Evolutionary conservation across 768 basidiomycete genomes (phyloP).

Genomic region (Gelatoporia subvermispora): DNA sequence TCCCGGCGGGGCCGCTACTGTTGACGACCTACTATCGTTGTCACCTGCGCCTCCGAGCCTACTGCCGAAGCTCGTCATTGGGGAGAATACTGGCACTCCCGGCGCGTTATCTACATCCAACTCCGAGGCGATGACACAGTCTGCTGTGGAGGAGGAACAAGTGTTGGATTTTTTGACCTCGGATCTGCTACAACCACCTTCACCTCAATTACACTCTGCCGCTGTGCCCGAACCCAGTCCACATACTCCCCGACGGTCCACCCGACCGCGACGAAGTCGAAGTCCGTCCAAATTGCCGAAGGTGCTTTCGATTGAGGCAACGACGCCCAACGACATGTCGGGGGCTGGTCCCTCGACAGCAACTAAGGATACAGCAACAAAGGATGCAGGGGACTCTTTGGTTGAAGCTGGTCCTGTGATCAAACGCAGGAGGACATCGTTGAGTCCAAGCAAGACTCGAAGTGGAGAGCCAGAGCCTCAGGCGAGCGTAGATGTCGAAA

Average conservation of each 20-base stretch:
- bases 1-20: background rate
- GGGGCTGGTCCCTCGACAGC: no score
- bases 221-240: background rate
- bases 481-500: background rate
- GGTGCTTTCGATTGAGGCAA: background rate
- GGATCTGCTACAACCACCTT: background rate
- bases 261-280: slow-evolving; percentile 9
- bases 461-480: background rate
- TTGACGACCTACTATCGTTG: slow-evolving; percentile 21
- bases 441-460: background rate
- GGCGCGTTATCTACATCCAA: background rate
- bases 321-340: background rate
- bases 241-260: slow-evolving; percentile 14
- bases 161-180: slow-evolving; percentile 4
- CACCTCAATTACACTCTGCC: background rate
- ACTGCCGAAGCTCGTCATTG: no score
- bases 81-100: no score
- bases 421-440: background rate
- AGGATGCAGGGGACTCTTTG: background rate
- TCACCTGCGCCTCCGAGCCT: slow-evolving; percentile 10
- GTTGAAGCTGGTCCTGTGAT: background rate
- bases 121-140: background rate
- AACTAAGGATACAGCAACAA: background rate
- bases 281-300: background rate
- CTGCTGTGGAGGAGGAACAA: slow-evolving; percentile 10